These are phyloP conservation scores for Populus simonii DNA, from an alignment of 345 rosid genomes.

Conservation along the genomic window DNA sequence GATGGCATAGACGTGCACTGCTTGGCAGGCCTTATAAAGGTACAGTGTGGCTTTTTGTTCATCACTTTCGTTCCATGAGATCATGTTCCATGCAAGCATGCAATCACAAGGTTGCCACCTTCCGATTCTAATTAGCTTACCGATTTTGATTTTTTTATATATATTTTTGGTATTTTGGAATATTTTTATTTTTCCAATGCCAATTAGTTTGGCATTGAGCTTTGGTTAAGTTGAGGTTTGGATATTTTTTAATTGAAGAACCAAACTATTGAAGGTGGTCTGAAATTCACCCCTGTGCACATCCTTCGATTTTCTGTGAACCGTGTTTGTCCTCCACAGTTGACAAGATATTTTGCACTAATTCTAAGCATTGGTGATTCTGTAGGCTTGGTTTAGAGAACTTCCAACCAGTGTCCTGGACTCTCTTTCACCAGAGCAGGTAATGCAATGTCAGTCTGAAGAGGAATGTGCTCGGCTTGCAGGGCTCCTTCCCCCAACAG, in stretches of 20 bases:
- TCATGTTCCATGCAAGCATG: neutral
- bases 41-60: conserved; percentile 10
- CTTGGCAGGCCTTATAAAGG: conserved; percentile 98
- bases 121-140: neutral
- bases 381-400: conserved; percentile 98
- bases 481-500: conserved; percentile 78
- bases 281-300: neutral
- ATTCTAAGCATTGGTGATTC: neutral
- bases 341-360: neutral
- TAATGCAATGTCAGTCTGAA: conserved; percentile 83
- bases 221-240: neutral
- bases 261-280: neutral
- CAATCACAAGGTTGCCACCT: neutral
- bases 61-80: neutral
- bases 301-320: neutral
- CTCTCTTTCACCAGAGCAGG: conserved; percentile 77
- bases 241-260: neutral
- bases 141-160: neutral
- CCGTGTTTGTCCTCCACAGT: neutral
- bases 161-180: neutral
- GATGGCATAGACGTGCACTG: conserved; percentile 81
- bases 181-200: neutral
- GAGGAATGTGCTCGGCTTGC: conserved; percentile 82
- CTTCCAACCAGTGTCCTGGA: conserved; percentile 92
- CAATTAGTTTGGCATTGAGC: neutral